Evolutionary conservation across 2,329 filamentous ascomycete species (phyloP).

Genomic region (Arthrobotrys iridis): DNA sequence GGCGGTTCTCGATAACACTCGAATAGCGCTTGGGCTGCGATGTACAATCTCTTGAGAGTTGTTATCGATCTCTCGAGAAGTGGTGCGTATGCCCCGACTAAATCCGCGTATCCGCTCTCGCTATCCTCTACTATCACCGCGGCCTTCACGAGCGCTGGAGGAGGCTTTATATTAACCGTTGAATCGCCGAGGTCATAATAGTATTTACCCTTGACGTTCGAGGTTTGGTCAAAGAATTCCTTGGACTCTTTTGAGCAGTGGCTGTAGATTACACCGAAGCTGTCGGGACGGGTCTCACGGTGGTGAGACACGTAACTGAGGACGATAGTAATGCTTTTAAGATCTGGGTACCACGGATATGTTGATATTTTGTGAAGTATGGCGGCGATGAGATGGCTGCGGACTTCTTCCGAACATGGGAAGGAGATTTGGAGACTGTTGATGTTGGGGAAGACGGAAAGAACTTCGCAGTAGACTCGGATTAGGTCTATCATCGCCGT

Average conservation of each 20-base stretch:
- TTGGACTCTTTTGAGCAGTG: not conserved
- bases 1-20: not conserved
- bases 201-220: not conserved
- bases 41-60: not conserved
- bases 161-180: not conserved
- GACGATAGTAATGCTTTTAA: not conserved
- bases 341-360: not conserved
- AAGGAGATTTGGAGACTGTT: not conserved
- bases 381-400: not conserved
- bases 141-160: not conserved
- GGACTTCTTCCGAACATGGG: not conserved
- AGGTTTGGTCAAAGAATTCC: not conserved
- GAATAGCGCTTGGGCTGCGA: not conserved
- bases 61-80: not conserved
- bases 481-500: not conserved
- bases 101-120: not conserved
- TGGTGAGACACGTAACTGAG: not conserved
- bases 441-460: not conserved
- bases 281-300: not conserved
- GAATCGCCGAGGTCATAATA: not conserved
- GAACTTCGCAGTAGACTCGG: constrained; percentile 8
- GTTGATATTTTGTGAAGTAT: constrained; percentile 17
- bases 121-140: not conserved
- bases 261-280: not conserved
- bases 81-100: not conserved